Conservation (phyloP, 139 green algal genomes). For the Closterium sp. region DNA sequence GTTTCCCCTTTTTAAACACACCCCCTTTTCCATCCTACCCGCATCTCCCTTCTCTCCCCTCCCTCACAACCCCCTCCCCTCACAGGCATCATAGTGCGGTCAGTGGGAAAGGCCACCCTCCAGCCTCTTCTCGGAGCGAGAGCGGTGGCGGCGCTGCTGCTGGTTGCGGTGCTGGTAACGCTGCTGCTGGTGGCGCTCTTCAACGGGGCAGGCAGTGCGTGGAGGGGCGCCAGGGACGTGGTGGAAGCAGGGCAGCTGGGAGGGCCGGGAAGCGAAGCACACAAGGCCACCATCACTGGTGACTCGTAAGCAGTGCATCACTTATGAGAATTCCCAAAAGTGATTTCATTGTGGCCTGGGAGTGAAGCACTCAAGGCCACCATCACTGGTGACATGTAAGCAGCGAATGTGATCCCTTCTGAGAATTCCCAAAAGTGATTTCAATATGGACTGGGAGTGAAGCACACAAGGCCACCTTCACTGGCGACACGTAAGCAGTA, state of each 20-base stretch:
- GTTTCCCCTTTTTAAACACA: background rate
- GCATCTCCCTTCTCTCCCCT: too few species aligned
- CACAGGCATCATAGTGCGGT: background rate
- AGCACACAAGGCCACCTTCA: too few species aligned
- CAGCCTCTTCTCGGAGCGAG: slow-evolving; percentile 55
- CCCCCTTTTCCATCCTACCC: background rate
- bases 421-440: too few species aligned
- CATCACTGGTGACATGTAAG: too few species aligned
- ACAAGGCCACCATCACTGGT: slow-evolving; percentile 71
- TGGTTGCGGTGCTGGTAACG: slow-evolving; percentile 68
- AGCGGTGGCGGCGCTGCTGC: slow-evolving; percentile 61
- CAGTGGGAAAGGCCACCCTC: background rate
- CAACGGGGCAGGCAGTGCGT: slow-evolving; percentile 65
- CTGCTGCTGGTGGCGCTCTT: slow-evolving; percentile 63
- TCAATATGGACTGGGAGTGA: too few species aligned
- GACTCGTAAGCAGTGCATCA: too few species aligned
- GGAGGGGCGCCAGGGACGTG: slow-evolving; percentile 75
- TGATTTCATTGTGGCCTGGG: too few species aligned
- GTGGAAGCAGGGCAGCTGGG: slow-evolving; percentile 63
- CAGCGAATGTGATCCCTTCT: too few species aligned
- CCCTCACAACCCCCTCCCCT: background rate
- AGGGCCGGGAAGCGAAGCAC: slow-evolving; percentile 65
- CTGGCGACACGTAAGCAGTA: slow-evolving; percentile 60
- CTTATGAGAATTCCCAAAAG: too few species aligned
- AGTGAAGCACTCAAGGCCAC: too few species aligned